phyloP scores from a whole-genome alignment of 345 rosid species.

The Ceriops tagal region DNA sequence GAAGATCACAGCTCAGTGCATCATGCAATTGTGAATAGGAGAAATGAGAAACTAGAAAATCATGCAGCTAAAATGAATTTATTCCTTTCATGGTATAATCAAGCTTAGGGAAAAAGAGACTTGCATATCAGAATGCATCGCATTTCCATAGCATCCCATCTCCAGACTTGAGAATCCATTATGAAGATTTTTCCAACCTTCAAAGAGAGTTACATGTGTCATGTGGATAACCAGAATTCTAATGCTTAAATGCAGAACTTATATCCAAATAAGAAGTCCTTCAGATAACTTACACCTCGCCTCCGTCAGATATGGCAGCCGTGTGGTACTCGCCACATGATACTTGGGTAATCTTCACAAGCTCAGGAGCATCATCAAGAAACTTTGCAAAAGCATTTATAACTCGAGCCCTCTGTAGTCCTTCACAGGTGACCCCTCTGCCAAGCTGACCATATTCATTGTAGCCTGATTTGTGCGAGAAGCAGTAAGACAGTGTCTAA shows the following conservation, averaged over 20 bases:
- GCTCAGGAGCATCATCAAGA: conserved; percentile 96
- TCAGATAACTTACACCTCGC: conserved; percentile 95
- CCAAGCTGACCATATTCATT: conserved; percentile 97
- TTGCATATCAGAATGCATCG: conserved; percentile 60
- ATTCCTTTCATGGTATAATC: conserved; percentile 12
- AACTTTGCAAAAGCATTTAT: conserved; percentile 74
- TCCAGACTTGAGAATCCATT: conserved; percentile 47
- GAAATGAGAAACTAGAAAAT: neutral
- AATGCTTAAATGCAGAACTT: conserved; percentile 43
- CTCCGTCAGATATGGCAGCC: conserved; percentile 79
- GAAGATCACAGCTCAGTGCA: neutral
- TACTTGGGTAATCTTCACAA: conserved; percentile 75
- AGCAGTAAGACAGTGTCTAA: conserved; percentile 18
- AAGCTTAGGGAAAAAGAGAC: conserved; percentile 52
- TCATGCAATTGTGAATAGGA: neutral
- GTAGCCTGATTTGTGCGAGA: conserved; percentile 61
- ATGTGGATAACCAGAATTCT: conserved; percentile 43
- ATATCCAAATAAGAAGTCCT: conserved; percentile 42
- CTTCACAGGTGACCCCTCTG: conserved; percentile 94
- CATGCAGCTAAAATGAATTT: neutral
- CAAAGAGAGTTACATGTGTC: conserved; percentile 47
- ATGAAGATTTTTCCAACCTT: conserved; percentile 48
- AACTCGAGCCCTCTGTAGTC: conserved; percentile 75
- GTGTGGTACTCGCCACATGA: conserved; percentile 98
- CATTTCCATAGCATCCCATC: conserved; percentile 59